Evolutionary conservation across 768 basidiomycete genomes (phyloP), one percentile per base, ranked within the genome.

Genomic region (Leccinum longicurvipes): DNA sequence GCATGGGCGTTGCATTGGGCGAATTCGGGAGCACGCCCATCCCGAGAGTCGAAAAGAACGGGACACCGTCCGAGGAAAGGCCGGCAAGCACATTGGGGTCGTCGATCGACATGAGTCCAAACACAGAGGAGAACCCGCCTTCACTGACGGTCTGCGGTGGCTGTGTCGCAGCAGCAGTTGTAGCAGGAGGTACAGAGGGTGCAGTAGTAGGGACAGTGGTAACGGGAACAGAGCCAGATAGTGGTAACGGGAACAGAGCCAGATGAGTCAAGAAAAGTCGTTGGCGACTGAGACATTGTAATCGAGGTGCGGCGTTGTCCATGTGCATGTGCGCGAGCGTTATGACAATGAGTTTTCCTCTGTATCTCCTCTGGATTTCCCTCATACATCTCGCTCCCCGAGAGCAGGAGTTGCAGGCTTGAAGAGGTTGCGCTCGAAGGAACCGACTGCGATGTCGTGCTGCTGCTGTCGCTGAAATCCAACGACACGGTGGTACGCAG

Each of bases 61-160:
- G 83, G 14, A 80, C 76, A 6, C 77, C 81, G 55, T 86, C 85
- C 4, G 67, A 69, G 1, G 82, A 69, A 47, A 89, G 74, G 2
- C 85, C 81, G 0, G 86, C 83, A 34, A 90, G 75, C 8, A 85
- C 83, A 52, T 79, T 79, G 1, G 84, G 82, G 64, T 91, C 89
- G 54, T 90, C 89, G 50, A 92, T 77, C 19, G 82, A 83, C 84
- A 92, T 81, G 50, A 86, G 76, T 8, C 87, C 89, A 65, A 92
- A 91, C 1, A 84, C 85, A 23, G 78, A 79, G 4, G 79, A 81
- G 63, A 87, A 80, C 1, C 73, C 76, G 25, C 72, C 75, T 55
- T 79, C 76, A 19, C 65, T 59, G 6, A 24, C 47, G 6, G 55
- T 58, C 0, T 55, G 67, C 15, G 60, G 42, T 19, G 58, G 67